These are phyloP conservation scores for Hypoxylon sp. DNA, from an alignment of 2,329 filamentous ascomycete species.

Conservation along the genomic window DNA sequence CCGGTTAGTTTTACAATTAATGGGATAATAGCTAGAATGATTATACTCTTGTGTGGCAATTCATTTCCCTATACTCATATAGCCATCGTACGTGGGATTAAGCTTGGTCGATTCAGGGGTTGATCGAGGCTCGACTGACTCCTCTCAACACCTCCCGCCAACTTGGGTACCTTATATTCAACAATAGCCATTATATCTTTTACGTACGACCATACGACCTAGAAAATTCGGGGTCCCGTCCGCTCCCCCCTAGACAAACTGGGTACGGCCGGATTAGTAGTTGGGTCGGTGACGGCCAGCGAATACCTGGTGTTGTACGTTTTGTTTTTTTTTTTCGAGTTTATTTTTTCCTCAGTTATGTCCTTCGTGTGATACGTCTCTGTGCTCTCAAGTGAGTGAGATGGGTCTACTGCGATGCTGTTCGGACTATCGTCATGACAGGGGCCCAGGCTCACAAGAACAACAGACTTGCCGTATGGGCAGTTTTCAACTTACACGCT, in stretches of 20 bases:
- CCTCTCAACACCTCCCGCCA: background rate
- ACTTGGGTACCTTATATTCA: background rate
- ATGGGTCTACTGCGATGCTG: too few relatives aligned
- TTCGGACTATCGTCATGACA: too few relatives aligned
- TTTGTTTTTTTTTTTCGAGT: background rate
- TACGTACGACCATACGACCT: conserved; percentile 3
- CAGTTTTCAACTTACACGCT: too few relatives aligned
- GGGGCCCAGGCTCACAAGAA: too few relatives aligned
- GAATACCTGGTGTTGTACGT: conserved; percentile 22
- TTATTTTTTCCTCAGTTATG: background rate
- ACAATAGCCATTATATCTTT: background rate
- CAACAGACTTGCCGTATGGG: too few relatives aligned
- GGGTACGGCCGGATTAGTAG: conserved; percentile 4
- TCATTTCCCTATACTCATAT: background rate
- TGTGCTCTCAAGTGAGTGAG: background rate
- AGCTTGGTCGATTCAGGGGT: background rate
- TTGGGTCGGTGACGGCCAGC: background rate
- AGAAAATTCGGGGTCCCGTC: background rate
- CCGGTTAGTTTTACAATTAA: background rate
- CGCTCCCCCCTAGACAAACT: conserved; percentile 12
- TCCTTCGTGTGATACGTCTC: background rate
- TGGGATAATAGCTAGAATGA: background rate
- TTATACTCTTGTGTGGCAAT: background rate
- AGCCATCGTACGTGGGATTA: background rate
- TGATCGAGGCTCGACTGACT: background rate